Evolutionary conservation across 306 rosid species (phyloP).

Genomic region (Fragaria nilgerrensis): DNA sequence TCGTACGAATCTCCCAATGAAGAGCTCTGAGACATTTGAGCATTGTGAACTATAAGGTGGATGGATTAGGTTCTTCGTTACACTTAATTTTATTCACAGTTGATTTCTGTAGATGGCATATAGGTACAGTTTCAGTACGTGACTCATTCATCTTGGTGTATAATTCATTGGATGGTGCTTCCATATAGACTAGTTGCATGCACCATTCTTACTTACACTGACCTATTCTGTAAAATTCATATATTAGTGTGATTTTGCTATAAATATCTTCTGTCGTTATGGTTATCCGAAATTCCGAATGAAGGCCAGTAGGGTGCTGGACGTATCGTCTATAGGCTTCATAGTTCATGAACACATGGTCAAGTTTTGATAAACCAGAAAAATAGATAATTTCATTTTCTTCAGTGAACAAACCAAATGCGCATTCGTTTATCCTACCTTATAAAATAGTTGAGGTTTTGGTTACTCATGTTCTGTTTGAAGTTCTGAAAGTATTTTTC

Average conservation of each 20-base stretch:
- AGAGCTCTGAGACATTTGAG: conserved; percentile 36
- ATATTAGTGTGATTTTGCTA: not conserved
- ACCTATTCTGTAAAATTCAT: not conserved
- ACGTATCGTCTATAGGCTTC: not conserved
- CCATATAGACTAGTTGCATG: not conserved
- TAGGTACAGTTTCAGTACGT: not conserved
- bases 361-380: not conserved
- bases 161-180: not conserved
- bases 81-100: conserved; percentile 5
- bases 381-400: not conserved
- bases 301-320: not conserved
- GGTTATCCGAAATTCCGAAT: too few relatives aligned
- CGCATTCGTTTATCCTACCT: not conserved
- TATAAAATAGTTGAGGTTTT: not conserved
- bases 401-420: not conserved
- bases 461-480: not conserved
- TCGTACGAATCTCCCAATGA: conserved; percentile 11
- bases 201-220: not conserved
- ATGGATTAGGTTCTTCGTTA: conserved; percentile 6
- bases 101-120: conserved; percentile 6
- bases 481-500: not conserved
- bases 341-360: not conserved
- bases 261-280: not conserved
- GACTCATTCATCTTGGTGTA: conserved; percentile 8
- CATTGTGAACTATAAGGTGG: conserved; percentile 54